phyloP scores from a whole-genome alignment of 345 rosid genomes.

The Ricinus communis region DNA sequence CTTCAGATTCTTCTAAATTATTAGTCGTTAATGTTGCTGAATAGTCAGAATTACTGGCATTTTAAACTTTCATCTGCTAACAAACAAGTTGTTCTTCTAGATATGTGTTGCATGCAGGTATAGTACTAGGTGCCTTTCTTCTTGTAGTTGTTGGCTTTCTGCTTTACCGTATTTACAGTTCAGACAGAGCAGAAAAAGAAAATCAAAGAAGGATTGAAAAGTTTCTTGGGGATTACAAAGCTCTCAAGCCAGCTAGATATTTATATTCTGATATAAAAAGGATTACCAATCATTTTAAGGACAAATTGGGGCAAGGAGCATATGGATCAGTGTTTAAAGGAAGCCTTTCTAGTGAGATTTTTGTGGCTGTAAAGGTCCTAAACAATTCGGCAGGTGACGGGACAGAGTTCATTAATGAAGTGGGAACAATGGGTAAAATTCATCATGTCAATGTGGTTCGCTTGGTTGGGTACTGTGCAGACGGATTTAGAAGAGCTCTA shows the following conservation, averaged over 20 bases:
- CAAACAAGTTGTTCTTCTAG: too few species aligned
- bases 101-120: constrained; percentile 3
- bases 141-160: neutral
- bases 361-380: constrained; percentile 31
- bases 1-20: neutral
- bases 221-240: constrained; percentile 29
- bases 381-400: constrained; percentile 23
- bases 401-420: constrained; percentile 28
- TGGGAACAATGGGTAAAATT: constrained; percentile 26
- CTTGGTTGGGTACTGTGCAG: constrained; percentile 24
- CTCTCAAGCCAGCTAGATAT: constrained; percentile 26
- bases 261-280: constrained; percentile 20
- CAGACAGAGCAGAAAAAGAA: constrained; percentile 12
- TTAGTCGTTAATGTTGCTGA: neutral
- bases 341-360: constrained; percentile 24
- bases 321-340: constrained; percentile 32
- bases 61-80: neutral
- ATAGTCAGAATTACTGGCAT: neutral
- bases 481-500: constrained; percentile 30
- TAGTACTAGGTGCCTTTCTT: neutral
- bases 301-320: constrained; percentile 25
- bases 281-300: constrained; percentile 24
- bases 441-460: constrained; percentile 29
- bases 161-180: constrained; percentile 1
- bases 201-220: constrained; percentile 8